A percentile compares a stretch with the other conserved stretches of the same genome.
phyloP scores from a whole-genome alignment of 2,329 filamentous ascomycete genomes.

The Fusarium musae region DNA sequence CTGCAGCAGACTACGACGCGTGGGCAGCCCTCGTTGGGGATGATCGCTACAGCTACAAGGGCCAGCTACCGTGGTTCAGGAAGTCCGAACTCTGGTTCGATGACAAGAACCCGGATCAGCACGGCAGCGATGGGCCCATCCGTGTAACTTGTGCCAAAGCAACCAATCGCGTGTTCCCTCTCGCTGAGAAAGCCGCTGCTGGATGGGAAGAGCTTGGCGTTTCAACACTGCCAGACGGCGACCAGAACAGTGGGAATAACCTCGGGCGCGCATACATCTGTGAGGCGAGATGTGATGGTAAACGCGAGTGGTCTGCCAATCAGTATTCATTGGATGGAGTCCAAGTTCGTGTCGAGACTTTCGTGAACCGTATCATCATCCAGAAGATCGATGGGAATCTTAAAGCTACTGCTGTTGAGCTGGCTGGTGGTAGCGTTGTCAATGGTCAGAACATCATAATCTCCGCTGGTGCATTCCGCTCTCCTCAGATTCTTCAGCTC shows the following conservation, averaged over 20 bases:
- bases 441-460: constrained; percentile 55
- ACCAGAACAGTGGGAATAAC: constrained; percentile 46
- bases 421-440: constrained; percentile 42
- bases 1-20: constrained; percentile 56
- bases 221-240: constrained; percentile 37
- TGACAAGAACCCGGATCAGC: constrained; percentile 47
- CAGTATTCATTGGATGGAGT: constrained; percentile 43
- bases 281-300: constrained; percentile 42
- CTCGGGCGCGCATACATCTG: constrained; percentile 49
- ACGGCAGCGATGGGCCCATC: constrained; percentile 53
- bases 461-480: constrained; percentile 59
- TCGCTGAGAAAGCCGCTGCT: constrained; percentile 49
- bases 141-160: constrained; percentile 45
- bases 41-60: constrained; percentile 57
- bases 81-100: constrained; percentile 51
- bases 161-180: constrained; percentile 51
- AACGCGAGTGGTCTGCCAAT: constrained; percentile 38
- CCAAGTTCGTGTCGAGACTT: constrained; percentile 40
- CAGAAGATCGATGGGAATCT: background rate
- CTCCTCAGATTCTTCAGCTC: constrained; percentile 59
- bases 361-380: constrained; percentile 38
- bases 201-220: constrained; percentile 57
- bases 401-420: constrained; percentile 44
- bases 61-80: constrained; percentile 58
- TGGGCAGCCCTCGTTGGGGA: constrained; percentile 54